phyloP scores from a whole-genome alignment of 83 land plant genomes.

The Picea engelmannii region DNA sequence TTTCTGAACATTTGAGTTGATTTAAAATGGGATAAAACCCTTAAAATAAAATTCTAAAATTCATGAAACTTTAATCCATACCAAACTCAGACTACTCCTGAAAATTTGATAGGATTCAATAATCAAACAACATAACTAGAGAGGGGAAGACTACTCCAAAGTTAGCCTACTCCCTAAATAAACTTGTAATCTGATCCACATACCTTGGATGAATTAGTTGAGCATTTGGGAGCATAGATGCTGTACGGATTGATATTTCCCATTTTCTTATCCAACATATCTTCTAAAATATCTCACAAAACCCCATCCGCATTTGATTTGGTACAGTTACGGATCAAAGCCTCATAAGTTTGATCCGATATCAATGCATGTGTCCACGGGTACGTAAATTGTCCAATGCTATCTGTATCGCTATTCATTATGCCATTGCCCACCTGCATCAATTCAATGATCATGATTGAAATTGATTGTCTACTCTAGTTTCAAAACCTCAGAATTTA shows the following conservation, averaged over 20 bases:
- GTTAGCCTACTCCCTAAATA: too few species aligned
- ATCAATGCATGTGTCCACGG: too few species aligned
- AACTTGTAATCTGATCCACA: not conserved
- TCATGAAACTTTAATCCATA: too few species aligned
- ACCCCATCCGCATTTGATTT: slow-evolving; percentile 21
- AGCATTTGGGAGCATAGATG: not conserved
- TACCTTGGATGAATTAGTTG: not conserved
- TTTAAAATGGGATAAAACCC: too few species aligned
- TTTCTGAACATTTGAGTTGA: too few species aligned
- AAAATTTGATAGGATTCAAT: too few species aligned
- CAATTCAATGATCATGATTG: not conserved
- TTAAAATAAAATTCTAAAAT: too few species aligned
- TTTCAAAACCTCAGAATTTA: not conserved
- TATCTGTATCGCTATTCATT: slow-evolving; percentile 21
- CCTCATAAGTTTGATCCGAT: too few species aligned
- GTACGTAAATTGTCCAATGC: too few species aligned
- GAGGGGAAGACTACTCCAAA: too few species aligned
- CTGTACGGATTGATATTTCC: slow-evolving; percentile 18
- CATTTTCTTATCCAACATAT: slow-evolving; percentile 18
- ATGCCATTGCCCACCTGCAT: slow-evolving; percentile 43
- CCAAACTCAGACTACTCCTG: too few species aligned
- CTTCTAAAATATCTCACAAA: slow-evolving; percentile 18
- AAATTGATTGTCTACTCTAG: not conserved
- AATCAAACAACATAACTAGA: too few species aligned
- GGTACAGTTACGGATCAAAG: not conserved